Conservation (phyloP, 345 rosid genomes). For the Pistacia integerrima region DNA sequence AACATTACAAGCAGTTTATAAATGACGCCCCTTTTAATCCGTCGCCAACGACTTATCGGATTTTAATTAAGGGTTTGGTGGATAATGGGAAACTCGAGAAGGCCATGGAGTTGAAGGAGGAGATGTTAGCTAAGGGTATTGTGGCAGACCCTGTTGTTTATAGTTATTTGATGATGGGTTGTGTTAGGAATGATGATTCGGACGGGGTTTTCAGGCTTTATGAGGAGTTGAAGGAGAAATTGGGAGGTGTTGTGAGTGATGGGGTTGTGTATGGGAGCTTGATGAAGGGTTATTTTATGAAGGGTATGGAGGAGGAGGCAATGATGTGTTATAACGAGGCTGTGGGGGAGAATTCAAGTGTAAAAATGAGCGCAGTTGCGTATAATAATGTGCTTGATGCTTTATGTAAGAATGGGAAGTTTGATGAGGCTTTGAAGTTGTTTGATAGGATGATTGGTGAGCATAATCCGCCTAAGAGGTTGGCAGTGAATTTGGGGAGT, state of each 20-base stretch:
- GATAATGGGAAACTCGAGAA: slow-evolving; percentile 73
- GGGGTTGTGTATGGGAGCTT: slow-evolving; percentile 80
- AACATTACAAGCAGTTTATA: slow-evolving; percentile 71
- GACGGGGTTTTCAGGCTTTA: slow-evolving; percentile 66
- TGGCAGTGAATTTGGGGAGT: slow-evolving; percentile 78
- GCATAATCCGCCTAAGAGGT: slow-evolving; percentile 66
- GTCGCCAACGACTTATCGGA: slow-evolving; percentile 70
- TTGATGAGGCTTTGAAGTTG: slow-evolving; percentile 72
- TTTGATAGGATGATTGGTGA: slow-evolving; percentile 64
- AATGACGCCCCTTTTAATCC: slow-evolving; percentile 76
- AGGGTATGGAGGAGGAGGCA: slow-evolving; percentile 74
- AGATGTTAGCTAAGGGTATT: slow-evolving; percentile 62
- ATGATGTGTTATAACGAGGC: slow-evolving; percentile 75
- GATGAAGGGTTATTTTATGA: slow-evolving; percentile 79
- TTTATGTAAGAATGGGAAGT: slow-evolving; percentile 67
- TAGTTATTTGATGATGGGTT: slow-evolving; percentile 75
- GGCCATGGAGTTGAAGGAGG: slow-evolving; percentile 85
- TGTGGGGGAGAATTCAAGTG: slow-evolving; percentile 49
- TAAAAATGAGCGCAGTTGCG: slow-evolving; percentile 69
- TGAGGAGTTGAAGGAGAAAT: slow-evolving; percentile 80
- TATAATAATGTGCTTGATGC: slow-evolving; percentile 77
- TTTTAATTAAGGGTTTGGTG: slow-evolving; percentile 77
- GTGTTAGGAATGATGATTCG: slow-evolving; percentile 47
- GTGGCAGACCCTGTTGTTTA: slow-evolving; percentile 65
- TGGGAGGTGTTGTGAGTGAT: slow-evolving; percentile 67